phyloP scores from a whole-genome alignment of 257 asterid species.

The Thymus quinquecostatus region DNA sequence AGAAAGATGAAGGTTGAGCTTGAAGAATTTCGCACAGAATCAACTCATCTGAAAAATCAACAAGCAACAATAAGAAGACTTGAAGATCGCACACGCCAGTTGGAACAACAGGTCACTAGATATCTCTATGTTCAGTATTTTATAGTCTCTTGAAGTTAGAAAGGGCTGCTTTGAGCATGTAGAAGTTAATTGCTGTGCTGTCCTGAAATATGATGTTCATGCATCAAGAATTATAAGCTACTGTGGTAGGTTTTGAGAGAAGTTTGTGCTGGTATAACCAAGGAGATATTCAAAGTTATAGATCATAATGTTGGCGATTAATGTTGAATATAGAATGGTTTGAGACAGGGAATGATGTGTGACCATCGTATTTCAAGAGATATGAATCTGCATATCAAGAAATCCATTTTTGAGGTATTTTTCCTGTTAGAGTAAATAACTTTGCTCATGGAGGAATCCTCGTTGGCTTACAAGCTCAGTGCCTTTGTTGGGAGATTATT shows the following conservation, averaged over 20 bases:
- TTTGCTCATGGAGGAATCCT: constrained; percentile 1
- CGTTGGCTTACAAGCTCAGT: background rate
- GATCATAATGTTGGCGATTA: constrained; percentile 3
- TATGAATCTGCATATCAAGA: background rate
- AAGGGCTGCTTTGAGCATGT: constrained; percentile 23
- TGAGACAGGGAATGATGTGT: background rate
- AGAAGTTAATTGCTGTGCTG: constrained; percentile 10
- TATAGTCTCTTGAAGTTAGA: constrained; percentile 27
- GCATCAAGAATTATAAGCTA: constrained; percentile 1
- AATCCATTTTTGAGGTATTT: constrained; percentile 2
- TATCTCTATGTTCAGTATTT: constrained; percentile 14
- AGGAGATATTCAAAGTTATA: constrained; percentile 21
- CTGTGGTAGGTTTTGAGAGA: constrained; percentile 10
- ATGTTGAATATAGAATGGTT: background rate
- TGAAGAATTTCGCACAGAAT: constrained; percentile 94
- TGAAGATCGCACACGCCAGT: constrained; percentile 96
- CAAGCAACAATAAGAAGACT: constrained; percentile 97
- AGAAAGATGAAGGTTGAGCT: constrained; percentile 99
- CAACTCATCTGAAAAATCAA: constrained; percentile 96
- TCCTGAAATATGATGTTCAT: constrained; percentile 3
- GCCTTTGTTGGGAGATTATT: constrained; percentile 8
- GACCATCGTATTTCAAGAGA: background rate
- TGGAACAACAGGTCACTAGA: constrained; percentile 86
- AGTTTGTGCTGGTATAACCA: constrained; percentile 6
- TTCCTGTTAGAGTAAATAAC: constrained; percentile 23